phyloP scores from a whole-genome alignment of 2,329 filamentous ascomycete species.

The Endoconidiophora polonica region DNA sequence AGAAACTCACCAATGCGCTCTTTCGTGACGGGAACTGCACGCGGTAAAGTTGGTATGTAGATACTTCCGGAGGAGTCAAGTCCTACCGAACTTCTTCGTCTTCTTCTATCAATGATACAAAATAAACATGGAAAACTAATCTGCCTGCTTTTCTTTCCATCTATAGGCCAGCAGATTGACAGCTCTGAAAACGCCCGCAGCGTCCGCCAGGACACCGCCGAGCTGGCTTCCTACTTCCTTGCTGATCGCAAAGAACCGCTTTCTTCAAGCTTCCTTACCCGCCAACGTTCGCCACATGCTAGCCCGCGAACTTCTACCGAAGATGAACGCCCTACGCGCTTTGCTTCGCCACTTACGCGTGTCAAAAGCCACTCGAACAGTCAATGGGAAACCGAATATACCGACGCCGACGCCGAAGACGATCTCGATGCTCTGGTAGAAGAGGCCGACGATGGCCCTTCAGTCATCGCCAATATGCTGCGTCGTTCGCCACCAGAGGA shows the following conservation, averaged over 20 bases:
- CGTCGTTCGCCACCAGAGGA: slow-evolving; percentile 31
- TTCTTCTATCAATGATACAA: neutral
- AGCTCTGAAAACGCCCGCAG: slow-evolving; percentile 59
- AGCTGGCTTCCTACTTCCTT: slow-evolving; percentile 68
- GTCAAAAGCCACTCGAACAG: neutral
- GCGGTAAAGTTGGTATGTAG: slow-evolving; percentile 38
- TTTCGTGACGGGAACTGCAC: slow-evolving; percentile 50
- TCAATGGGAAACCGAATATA: slow-evolving; percentile 3
- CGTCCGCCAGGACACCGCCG: slow-evolving; percentile 73
- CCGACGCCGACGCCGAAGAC: slow-evolving; percentile 4
- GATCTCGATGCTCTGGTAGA: slow-evolving; percentile 11
- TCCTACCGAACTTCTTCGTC: neutral
- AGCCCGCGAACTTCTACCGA: slow-evolving; percentile 16
- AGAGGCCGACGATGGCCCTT: slow-evolving; percentile 22
- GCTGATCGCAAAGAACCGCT: slow-evolving; percentile 36
- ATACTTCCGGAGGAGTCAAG: neutral
- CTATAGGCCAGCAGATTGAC: slow-evolving; percentile 33
- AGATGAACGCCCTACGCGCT: slow-evolving; percentile 14
- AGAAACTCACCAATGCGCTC: slow-evolving; percentile 44
- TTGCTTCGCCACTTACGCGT: neutral
- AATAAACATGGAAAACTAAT: neutral
- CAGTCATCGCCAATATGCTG: slow-evolving; percentile 33
- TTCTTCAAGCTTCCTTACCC: slow-evolving; percentile 15
- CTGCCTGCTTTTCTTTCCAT: neutral
- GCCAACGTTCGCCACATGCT: slow-evolving; percentile 22